Evolutionary conservation across 177 flowering plant genomes (phyloP).

Genomic region (Vitis hybrid): DNA sequence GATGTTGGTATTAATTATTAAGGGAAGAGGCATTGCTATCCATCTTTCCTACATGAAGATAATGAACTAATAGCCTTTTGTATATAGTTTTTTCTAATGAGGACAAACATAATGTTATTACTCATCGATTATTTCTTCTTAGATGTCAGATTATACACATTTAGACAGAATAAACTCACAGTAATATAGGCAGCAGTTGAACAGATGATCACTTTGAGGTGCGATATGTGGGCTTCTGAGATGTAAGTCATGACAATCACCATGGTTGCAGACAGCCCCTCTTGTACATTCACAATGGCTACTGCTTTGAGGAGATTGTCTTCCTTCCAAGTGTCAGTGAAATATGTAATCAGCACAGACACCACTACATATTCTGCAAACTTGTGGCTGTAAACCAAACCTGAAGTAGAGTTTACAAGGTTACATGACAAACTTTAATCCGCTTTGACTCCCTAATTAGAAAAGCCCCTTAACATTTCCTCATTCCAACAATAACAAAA

Average conservation of each 20-base stretch:
- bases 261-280: neutral
- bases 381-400: neutral
- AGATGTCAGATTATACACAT: too few species aligned
- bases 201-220: neutral
- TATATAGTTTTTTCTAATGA: too few species aligned
- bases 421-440: neutral
- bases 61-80: too few species aligned
- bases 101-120: too few species aligned
- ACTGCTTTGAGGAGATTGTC: constrained; percentile 2
- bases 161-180: neutral
- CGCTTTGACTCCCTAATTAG: too few species aligned
- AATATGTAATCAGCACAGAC: neutral
- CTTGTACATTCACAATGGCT: constrained; percentile 3
- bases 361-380: neutral
- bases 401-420: neutral
- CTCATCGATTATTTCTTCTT: too few species aligned
- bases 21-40: too few species aligned
- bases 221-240: neutral
- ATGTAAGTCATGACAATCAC: constrained; percentile 2
- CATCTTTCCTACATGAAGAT: too few species aligned
- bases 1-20: too few species aligned
- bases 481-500: too few species aligned
- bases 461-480: too few species aligned
- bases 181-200: neutral
- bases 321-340: neutral